Conservation (phyloP, 2,329 filamentous ascomycete species). For the Fusarium sp. region DNA sequence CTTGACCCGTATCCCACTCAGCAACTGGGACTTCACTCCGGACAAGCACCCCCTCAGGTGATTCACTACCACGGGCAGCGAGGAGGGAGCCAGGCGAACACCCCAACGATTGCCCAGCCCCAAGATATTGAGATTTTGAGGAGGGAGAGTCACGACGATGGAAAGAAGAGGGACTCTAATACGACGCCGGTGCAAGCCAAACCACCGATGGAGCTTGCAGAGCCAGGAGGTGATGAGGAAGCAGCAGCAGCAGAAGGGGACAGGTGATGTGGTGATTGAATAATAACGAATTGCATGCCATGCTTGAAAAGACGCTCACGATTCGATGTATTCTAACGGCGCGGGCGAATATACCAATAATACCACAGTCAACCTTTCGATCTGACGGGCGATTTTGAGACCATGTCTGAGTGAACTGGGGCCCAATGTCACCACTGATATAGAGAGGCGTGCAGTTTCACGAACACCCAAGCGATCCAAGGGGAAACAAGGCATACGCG, state of each 20-base stretch:
- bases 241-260: slow-evolving; percentile 35
- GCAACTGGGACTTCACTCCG: slow-evolving; percentile 69
- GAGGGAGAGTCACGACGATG: slow-evolving; percentile 61
- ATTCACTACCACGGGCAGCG: slow-evolving; percentile 75
- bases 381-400: slow-evolving; percentile 10
- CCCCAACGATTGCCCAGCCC: slow-evolving; percentile 66
- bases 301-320: slow-evolving; percentile 44
- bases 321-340: slow-evolving; percentile 41
- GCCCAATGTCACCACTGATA: neutral
- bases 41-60: slow-evolving; percentile 72
- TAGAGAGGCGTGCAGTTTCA: slow-evolving; percentile 1
- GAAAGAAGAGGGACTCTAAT: slow-evolving; percentile 54
- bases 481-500: neutral
- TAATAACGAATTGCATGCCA: slow-evolving; percentile 42
- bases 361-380: slow-evolving; percentile 31
- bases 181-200: slow-evolving; percentile 53
- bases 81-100: slow-evolving; percentile 74
- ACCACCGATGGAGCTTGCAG: slow-evolving; percentile 34
- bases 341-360: slow-evolving; percentile 44
- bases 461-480: neutral
- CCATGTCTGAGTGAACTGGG: slow-evolving; percentile 5
- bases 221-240: slow-evolving; percentile 23
- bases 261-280: slow-evolving; percentile 43
- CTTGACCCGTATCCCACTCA: slow-evolving; percentile 75
- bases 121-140: slow-evolving; percentile 60